Conservation (phyloP, 1,284 basidiomycete genomes). For the Cutaneotrichosporon dermatis region DNA sequence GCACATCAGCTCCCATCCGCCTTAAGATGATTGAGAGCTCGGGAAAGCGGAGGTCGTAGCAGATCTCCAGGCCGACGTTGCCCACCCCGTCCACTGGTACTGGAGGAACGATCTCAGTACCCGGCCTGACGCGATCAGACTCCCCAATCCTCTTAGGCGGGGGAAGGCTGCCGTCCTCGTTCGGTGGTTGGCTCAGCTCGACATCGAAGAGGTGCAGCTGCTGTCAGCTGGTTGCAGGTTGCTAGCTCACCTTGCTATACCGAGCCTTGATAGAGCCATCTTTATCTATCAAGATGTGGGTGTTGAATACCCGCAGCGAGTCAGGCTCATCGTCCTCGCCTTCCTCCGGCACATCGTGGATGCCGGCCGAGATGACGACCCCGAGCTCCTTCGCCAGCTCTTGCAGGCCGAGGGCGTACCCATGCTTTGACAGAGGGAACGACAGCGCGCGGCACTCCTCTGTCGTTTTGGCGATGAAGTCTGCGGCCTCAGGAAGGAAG, state of each 20-base stretch:
- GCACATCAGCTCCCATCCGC: constrained; percentile 50
- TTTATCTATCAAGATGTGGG: constrained; percentile 50
- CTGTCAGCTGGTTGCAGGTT: neutral
- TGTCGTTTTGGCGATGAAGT: constrained; percentile 51
- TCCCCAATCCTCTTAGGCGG: constrained; percentile 32
- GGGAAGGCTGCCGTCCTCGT: constrained; percentile 25
- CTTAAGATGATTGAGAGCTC: constrained; percentile 50
- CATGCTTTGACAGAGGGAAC: constrained; percentile 30
- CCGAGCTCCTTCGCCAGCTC: constrained; percentile 44
- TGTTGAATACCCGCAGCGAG: constrained; percentile 50
- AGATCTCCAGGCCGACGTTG: constrained; percentile 51
- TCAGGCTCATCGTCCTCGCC: constrained; percentile 31
- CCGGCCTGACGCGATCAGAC: constrained; percentile 42
- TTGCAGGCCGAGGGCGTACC: constrained; percentile 41
- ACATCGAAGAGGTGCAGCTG: constrained; percentile 55
- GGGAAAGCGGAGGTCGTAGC: constrained; percentile 55
- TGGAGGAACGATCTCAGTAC: constrained; percentile 36
- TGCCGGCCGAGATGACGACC: constrained; percentile 50
- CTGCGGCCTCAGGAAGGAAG: constrained; percentile 54
- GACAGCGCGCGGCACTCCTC: constrained; percentile 36
- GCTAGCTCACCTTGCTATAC: constrained; percentile 50
- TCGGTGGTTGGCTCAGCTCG: constrained; percentile 37
- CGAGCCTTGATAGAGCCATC: constrained; percentile 44
- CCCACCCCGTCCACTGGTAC: constrained; percentile 45
- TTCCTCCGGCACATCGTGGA: constrained; percentile 51